Evolutionary conservation across 202 grass and related monocot species (phyloP).

Genomic region (Panicum virgatum): DNA sequence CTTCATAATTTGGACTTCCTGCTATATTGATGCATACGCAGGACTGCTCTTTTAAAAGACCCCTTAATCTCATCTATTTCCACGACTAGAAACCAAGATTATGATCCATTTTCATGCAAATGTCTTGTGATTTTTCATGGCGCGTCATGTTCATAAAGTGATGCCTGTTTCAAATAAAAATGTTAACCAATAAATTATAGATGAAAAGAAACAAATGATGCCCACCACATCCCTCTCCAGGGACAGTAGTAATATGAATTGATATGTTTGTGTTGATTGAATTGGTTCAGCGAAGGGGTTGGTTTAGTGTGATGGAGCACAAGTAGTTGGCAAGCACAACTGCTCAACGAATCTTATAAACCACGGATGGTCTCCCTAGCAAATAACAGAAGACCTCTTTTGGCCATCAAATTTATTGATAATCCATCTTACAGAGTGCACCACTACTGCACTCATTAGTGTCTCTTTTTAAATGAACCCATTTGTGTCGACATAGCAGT

Average conservation of each 20-base stretch:
- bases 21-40: not conserved
- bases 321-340: slow-evolving; percentile 11
- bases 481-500: slow-evolving; percentile 8
- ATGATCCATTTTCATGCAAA: not conserved
- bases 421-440: not conserved
- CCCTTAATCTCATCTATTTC: not conserved
- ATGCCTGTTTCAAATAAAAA: not conserved
- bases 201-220: not conserved
- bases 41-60: not conserved
- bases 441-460: not conserved
- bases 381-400: not conserved
- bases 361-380: not conserved
- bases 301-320: slow-evolving; percentile 3
- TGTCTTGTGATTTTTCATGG: not conserved
- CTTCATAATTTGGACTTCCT: too few relatives aligned
- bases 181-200: not conserved
- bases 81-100: not conserved
- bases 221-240: not conserved
- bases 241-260: not conserved
- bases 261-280: not conserved
- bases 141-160: not conserved
- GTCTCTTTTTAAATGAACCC: not conserved
- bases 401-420: slow-evolving; percentile 10
- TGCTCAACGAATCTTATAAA: slow-evolving; percentile 31
- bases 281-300: slow-evolving; percentile 8